Base-by-base conservation (phyloP, 1,284 basidiomycete species). In the Phaffia rhodozyma region DNA sequence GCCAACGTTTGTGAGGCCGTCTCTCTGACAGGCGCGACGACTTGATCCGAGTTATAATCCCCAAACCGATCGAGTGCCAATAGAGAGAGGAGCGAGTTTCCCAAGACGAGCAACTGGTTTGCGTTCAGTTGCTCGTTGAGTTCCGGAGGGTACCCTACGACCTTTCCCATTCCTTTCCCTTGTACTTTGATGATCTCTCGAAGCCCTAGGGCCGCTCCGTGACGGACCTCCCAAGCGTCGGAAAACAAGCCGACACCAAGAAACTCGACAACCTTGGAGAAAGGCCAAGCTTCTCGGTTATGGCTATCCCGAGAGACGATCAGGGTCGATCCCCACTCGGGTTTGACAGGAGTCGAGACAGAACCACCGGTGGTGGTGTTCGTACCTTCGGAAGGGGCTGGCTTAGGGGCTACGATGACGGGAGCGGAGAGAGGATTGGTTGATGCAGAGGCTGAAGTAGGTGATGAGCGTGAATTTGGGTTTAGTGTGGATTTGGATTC, bases 31-130 rank as follows among this genome's bases (percentile, higher is more conserved):
- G 96, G 96, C 5, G 94, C 94, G 23, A 98, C 85, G 56, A 97
- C 87, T 74, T 91, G 92, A 73, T 99, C 96, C 7, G 92, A 90
- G 52, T 97, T 86, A 72, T 96, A 99, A 77, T 99, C 96, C 9
- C 93, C 92, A 70, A 99, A 97, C 20, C 96, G 84, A 75, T 99
- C 96, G 23, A 97, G 80, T n/a, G 92, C 86, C 69, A 98, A 88
- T 16, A 98, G 84, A 68, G 86, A 89, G 1, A 98, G 82, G 58
- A 97, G 83, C 69, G 87, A 87, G 13, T 90, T 84, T 1, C 91
- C 87, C 21, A 97, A 78, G 65, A 87, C 18, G 6, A 63, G 58
- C 7, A 70, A 65, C 27, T 49, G 18, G 23, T 80, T 80, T 74
- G 89, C 86, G 71, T 94, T 91, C 0, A 79, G 77, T 60, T 79